Evolutionary conservation across 257 asterid genomes (phyloP).

Genomic region (Ophiorrhiza pumila): DNA sequence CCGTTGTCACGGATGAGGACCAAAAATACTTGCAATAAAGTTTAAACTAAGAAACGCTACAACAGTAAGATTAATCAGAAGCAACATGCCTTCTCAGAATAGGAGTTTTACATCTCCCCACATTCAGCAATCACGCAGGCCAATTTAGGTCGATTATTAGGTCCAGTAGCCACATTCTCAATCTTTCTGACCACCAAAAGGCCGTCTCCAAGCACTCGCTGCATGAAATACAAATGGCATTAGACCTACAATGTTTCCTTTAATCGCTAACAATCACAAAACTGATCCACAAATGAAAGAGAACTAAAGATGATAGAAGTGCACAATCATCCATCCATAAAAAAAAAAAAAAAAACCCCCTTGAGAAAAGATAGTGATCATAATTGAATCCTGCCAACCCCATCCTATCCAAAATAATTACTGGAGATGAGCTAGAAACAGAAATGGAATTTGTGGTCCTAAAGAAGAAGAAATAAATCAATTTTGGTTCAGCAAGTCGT

Average conservation of each 20-base stretch:
- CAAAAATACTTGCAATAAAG: background rate
- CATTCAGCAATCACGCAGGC: slow-evolving; percentile 85
- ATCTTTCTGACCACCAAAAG: slow-evolving; percentile 81
- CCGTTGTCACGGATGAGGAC: too few relatives aligned
- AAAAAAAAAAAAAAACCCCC: too few relatives aligned
- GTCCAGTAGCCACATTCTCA: slow-evolving; percentile 90
- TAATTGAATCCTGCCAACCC: background rate
- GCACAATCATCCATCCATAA: background rate
- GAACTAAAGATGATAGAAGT: background rate
- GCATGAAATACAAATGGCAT: slow-evolving; percentile 28
- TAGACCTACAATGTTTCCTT: background rate
- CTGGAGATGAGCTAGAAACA: background rate
- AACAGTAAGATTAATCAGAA: background rate
- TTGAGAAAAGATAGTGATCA: background rate
- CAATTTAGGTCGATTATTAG: slow-evolving; percentile 80
- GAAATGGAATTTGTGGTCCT: background rate
- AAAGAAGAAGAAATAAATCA: background rate
- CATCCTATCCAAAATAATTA: background rate
- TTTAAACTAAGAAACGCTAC: slow-evolving; percentile 1
- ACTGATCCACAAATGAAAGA: background rate
- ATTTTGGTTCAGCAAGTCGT: background rate
- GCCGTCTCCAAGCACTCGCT: slow-evolving; percentile 95
- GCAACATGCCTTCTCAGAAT: background rate
- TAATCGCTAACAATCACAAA: background rate
- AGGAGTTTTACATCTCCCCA: slow-evolving; percentile 72